Percentiles rank a stretch among this genome's conserved stretches.
Evolutionary conservation across 2,329 filamentous ascomycete genomes (phyloP).

Genomic region (Colletotrichum orbiculare): DNA sequence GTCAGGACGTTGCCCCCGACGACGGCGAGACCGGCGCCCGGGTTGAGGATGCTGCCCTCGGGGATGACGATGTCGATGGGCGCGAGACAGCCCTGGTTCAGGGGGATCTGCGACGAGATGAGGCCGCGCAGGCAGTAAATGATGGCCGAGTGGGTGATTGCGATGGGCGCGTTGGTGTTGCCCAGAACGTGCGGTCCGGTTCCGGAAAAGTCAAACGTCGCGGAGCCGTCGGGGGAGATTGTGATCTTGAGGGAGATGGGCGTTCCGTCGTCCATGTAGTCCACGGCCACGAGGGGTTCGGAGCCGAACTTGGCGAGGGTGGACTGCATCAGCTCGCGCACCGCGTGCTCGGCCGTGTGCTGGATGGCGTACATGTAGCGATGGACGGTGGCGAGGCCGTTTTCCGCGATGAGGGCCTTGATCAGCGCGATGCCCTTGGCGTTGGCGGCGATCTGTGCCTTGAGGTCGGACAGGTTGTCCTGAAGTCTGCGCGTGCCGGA

Average conservation of each 20-base stretch:
- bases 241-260: conserved; percentile 43
- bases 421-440: conserved; percentile 83
- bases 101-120: conserved; percentile 83
- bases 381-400: conserved; percentile 76
- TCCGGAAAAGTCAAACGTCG: conserved; percentile 63
- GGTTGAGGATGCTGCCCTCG: conserved; percentile 77
- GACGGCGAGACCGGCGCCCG: conserved; percentile 81
- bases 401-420: conserved; percentile 78
- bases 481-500: conserved; percentile 76
- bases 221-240: conserved; percentile 76
- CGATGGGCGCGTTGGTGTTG: conserved; percentile 46
- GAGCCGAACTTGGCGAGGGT: conserved; percentile 72
- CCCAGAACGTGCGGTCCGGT: conserved; percentile 64
- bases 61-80: conserved; percentile 82
- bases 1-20: conserved; percentile 88
- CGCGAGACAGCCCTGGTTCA: conserved; percentile 86
- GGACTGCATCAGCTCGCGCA: conserved; percentile 31
- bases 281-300: conserved; percentile 73
- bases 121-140: conserved; percentile 82
- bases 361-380: conserved; percentile 38
- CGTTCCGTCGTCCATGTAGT: conserved; percentile 76
- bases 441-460: conserved; percentile 80
- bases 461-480: conserved; percentile 82
- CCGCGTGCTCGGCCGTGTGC: conserved; percentile 34
- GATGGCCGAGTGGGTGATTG: conserved; percentile 46